These are phyloP conservation scores for Biscogniauxia marginata DNA, from an alignment of 2,329 filamentous ascomycete species.

Conservation along the genomic window DNA sequence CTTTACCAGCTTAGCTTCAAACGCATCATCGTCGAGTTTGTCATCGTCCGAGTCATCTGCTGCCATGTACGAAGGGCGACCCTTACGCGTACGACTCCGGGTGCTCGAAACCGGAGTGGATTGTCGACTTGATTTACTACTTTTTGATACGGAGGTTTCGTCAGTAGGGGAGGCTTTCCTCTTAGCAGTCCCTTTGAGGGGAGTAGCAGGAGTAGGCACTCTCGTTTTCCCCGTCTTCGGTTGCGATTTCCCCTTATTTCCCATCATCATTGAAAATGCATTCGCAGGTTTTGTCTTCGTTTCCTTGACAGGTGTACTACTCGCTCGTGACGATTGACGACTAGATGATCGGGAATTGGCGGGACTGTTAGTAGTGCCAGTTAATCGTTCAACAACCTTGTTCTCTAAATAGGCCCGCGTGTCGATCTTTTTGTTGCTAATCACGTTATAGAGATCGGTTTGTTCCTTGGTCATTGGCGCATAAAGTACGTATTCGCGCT, in stretches of 20 bases:
- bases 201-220: slow-evolving; percentile 11
- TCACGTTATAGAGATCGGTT: slow-evolving; percentile 77
- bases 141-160: slow-evolving; percentile 56
- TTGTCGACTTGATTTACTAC: slow-evolving; percentile 68
- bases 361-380: slow-evolving; percentile 47
- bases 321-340: slow-evolving; percentile 40
- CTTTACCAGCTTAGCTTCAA: slow-evolving; percentile 73
- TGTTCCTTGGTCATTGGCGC: slow-evolving; percentile 90
- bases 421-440: slow-evolving; percentile 57
- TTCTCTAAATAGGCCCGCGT: slow-evolving; percentile 77
- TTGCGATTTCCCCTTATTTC: slow-evolving; percentile 32
- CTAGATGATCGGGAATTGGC: slow-evolving; percentile 33
- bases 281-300: slow-evolving; percentile 35
- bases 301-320: slow-evolving; percentile 28
- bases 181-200: slow-evolving; percentile 28
- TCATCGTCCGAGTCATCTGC: slow-evolving; percentile 60
- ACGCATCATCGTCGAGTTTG: slow-evolving; percentile 75
- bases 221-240: slow-evolving; percentile 21
- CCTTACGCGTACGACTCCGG: slow-evolving; percentile 48
- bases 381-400: slow-evolving; percentile 69
- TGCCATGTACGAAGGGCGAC: slow-evolving; percentile 49
- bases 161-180: slow-evolving; percentile 36
- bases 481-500: slow-evolving; percentile 93
- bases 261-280: slow-evolving; percentile 57
- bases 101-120: slow-evolving; percentile 66